Evolutionary conservation across 345 rosid species (phyloP).

Genomic region (Triadica sebifera): DNA sequence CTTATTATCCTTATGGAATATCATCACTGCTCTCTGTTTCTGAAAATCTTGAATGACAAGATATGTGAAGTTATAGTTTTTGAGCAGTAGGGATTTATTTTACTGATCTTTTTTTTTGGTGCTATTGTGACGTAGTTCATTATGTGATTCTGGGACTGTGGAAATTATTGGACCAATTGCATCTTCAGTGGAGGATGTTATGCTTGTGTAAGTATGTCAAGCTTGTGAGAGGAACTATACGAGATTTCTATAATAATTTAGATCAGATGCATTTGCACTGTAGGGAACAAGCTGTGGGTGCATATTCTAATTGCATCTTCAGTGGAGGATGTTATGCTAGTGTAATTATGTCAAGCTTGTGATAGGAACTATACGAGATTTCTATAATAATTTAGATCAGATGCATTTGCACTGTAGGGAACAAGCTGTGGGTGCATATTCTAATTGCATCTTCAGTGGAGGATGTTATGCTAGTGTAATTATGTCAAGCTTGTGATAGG

Average conservation of each 20-base stretch:
- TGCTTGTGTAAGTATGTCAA: slow-evolving; percentile 61
- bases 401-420: background rate
- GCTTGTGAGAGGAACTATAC: background rate
- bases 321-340: slow-evolving; percentile 69
- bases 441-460: slow-evolving; percentile 72
- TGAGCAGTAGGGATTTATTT: slow-evolving; percentile 4
- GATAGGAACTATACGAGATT: background rate
- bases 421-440: slow-evolving; percentile 1
- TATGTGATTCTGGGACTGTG: slow-evolving; percentile 73
- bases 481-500: slow-evolving; percentile 11
- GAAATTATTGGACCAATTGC: slow-evolving; percentile 84
- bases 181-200: slow-evolving; percentile 74
- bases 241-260: background rate
- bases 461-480: slow-evolving; percentile 80
- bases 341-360: slow-evolving; percentile 49
- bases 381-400: background rate
- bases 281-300: slow-evolving; percentile 1
- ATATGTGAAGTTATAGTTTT: background rate
- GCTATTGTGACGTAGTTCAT: slow-evolving; percentile 46
- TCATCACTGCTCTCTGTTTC: background rate
- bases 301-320: slow-evolving; percentile 72
- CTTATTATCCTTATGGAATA: background rate
- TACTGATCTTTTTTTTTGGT: background rate
- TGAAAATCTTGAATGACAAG: background rate
- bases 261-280: background rate